Base-by-base conservation (phyloP, 352 stramenopile genomes). In the Phytophthora tentaculata region DNA sequence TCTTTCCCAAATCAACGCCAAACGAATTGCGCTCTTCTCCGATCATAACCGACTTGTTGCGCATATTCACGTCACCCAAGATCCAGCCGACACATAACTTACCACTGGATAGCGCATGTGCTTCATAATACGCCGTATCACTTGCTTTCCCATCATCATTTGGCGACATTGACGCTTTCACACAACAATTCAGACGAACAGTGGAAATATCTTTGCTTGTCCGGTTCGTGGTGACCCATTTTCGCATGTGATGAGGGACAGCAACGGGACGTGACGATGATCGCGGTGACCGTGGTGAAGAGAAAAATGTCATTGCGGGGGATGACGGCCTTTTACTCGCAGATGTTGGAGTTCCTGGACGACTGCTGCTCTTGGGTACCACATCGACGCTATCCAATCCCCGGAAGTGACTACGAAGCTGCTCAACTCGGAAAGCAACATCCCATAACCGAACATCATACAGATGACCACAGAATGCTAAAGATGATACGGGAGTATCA, bases 361-460 rank as follows among this genome's bases (percentile, higher is more conserved):
- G 69, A 48, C 73, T 76, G 41, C 43, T 63, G 1, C 35, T 55
- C 10, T 20, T 71, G 2, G 54, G 56, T 45, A 63, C 37, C 20
- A 68, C 39, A 16, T 75, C 71, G 1, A 79, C 51, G 20, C 61
- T 75, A 1, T 83, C 69, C n/a, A 92, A 68, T 1, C 83, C 81
- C 14, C 76, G 76, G 1, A 66, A 72, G 35, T 89, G 83, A 43
- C 80, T 87, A 16, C 71, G 70, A 24, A 92, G 52, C 41, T 92
- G 81, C 26, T 92, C 81, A 45, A 61, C 58, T 16, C 79, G 77
- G 24, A 91, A 63, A 0, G 79, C 73, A 6, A 82, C 79, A 69
- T 92, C 73, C 86, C 86, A 94, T 3, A 90, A 22, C 0, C 80
- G 75, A 49, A 91, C 66, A 66, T 90, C 80, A 20, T 78, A 89